Base-by-base conservation (phyloP, 768 basidiomycete genomes). In the Nidularia pulvinata region DNA sequence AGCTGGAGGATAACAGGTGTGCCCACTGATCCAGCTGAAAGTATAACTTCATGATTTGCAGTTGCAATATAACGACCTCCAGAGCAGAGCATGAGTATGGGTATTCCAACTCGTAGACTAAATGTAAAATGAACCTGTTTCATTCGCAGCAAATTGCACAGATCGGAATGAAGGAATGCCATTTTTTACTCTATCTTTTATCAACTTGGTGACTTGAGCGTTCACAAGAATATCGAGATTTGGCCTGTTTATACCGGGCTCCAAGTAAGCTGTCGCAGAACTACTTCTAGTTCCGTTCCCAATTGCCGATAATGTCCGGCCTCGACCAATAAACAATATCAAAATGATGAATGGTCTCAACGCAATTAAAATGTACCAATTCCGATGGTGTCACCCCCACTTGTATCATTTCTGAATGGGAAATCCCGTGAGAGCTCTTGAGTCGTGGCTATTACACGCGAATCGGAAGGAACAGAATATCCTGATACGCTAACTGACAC, bases 1-100 rank as follows among this genome's bases (percentile, higher is more conserved):
- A 61, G 58, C 47, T 67, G 45, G 3, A 72, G 60, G 33, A 72
- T 57, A 9, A 63, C 62, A 2, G 71, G 70, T n/a, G 69, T 70
- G 7, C 61, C 67, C 44, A 71, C 55, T 1, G 65, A 53, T 5
- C 73, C 73, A 19, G 67, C 69, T 1, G 59, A 58, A 5, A 85
- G 54, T 5, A 85, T 71, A 46, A 85, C 69, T 57, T 85, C 83
- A 54, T 78, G 80, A 55, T 62, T 61, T 1, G 82, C 83, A 10
- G 55, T 61, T 14, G 4, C 25, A 25, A 25, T 25, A 25, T 25
- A 4, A 25, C 25, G 25, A 25, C 25, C 25, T 25, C 25, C 25
- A 25, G 4, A 25, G 25, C 25, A 25, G 25, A 25, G 4, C 4
- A 25, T 25, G 25, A 25, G 25, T 25, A 25, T 4, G 25, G 4